Base-by-base conservation (phyloP, 805 yeast species). In the Zygosaccharomyces gambellarensis region DNA sequence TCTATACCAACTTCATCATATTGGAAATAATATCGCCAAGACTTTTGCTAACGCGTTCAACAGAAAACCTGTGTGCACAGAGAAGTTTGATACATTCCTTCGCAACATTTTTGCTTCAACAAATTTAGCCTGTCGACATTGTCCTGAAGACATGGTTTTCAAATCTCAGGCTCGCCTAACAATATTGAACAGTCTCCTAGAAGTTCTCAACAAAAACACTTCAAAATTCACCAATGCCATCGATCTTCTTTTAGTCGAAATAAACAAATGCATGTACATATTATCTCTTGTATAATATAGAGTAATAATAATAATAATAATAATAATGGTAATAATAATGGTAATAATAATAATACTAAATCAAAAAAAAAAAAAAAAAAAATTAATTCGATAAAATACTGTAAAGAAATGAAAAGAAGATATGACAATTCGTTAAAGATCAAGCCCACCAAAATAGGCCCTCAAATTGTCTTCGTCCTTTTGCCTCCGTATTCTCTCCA, bases 401-500 rank as follows among this genome's bases (percentile, higher is more conserved):
- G 17, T 22, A 4, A 34, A 23, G 28, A 10, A 39, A 31, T n/a
- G 14, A n/a, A 23, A 19, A 6, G 14, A n/a, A 23, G n/a, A 6
- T 4, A 14, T n/a, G 34, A 10, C 27, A 46, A 32, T 12, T 41
- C 27, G 67, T 51, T 63, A 68, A 45, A 34, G n/a, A 43, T 47
- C 64, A 45, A 56, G 63, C 12, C 65, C 63, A 8, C 69, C 71
- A 55, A 75, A 74, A 23, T 69, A 71, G 19, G 73, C 77, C 58
- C 82, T 81, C 52, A 89, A 69, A 58, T 86, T 86, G 56, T 83
- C 83, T 47, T 77, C 81, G 67, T 89, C 95, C 55, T 87, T 83
- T 52, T 76, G 70, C 56, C 73, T 75, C 50, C 97, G 74, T 43
- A 74, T 56, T 51, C 87, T 73, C 58, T 92, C 98, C 19, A 87